Base-by-base conservation (phyloP, 1,284 basidiomycete genomes). In the Ganoderma multipileum region DNA sequence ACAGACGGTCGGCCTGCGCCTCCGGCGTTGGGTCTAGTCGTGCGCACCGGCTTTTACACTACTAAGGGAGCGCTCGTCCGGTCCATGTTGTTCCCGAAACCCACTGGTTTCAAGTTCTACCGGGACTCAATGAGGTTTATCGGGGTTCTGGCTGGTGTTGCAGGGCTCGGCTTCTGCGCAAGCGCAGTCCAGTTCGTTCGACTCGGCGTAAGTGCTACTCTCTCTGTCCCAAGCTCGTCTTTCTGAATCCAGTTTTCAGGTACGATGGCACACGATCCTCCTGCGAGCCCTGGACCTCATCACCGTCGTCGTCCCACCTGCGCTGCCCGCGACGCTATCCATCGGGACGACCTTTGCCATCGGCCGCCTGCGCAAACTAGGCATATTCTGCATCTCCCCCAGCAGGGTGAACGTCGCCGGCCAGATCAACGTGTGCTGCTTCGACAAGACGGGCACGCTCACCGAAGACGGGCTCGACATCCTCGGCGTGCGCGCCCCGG, bases 391-490 rank as follows among this genome's bases (percentile, higher is more conserved):
- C 80, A 99, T 99, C 71, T 96, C 97, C 6, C 98, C 98, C 0
- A 98, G 93, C 75, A 87, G 98, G 39, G 95, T 99, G 76, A 99
- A 99, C 78, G 91, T 99, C 62, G 96, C 92, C 2, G 98, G 98
- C 39, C 98, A 98, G 82, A 87, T 99, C 83, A 99, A 99, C 73
- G 94, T 99, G 9, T 97, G 97, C 76, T 99, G 97, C 80, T 99
- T 99, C 77, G 98, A 99, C 85, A 99, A 99, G 84, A 99, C 98
- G 1, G 98, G 98, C 2, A 99, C 98, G 0, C 86, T 99, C 20
- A 99, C 98, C 0, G 98, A 99, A 80, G 98, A 99, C 74, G 98
- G 98, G 0, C 86, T 99, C 54, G 98, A 99, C 77, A 96, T 99
- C 58, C 91, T 99, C 58, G 96, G 96, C 33, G 92, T 97, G 14